These are phyloP conservation scores for Xerocomellus intermedius DNA, from an alignment of 768 basidiomycete genomes.

Conservation along the genomic window DNA sequence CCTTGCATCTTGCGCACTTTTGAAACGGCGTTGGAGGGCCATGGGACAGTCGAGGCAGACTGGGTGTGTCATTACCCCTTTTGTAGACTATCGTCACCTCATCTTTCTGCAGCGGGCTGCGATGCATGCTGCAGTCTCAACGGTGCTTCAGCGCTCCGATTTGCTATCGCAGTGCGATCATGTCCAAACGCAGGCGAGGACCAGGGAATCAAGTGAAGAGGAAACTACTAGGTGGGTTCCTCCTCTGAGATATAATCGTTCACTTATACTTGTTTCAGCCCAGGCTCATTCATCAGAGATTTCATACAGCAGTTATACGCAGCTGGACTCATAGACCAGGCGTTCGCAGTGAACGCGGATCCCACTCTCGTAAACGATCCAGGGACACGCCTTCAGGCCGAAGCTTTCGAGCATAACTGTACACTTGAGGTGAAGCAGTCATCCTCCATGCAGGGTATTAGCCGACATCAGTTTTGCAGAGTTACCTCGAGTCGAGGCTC, in stretches of 20 bases:
- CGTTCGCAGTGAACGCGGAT: constrained; percentile 51
- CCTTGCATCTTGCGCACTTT: constrained; percentile 59
- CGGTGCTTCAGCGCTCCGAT: constrained; percentile 51
- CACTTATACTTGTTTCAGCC: constrained; percentile 20
- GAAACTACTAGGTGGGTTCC: constrained; percentile 18
- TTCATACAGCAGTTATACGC: constrained; percentile 52
- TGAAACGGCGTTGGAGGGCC: constrained; percentile 49
- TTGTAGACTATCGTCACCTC: neutral
- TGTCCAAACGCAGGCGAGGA: constrained; percentile 36
- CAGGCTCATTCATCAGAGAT: constrained; percentile 26
- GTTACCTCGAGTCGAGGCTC: constrained; percentile 58
- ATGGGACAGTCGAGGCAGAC: constrained; percentile 49
- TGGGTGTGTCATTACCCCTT: constrained; percentile 44
- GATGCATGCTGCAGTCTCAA: constrained; percentile 50
- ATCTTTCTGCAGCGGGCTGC: constrained; percentile 34
- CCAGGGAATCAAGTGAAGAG: constrained; percentile 20
- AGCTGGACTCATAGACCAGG: constrained; percentile 52
- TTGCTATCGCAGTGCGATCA: constrained; percentile 55
- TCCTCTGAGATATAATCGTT: neutral
- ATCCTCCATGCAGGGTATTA: neutral
- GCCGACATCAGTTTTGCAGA: constrained; percentile 13
- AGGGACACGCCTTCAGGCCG: constrained; percentile 49
- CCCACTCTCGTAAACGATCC: constrained; percentile 49
- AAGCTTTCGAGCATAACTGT: constrained; percentile 58
- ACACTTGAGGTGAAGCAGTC: constrained; percentile 52